Base-by-base conservation (phyloP, 2,329 filamentous ascomycete species). In the Fusarium chuoi region DNA sequence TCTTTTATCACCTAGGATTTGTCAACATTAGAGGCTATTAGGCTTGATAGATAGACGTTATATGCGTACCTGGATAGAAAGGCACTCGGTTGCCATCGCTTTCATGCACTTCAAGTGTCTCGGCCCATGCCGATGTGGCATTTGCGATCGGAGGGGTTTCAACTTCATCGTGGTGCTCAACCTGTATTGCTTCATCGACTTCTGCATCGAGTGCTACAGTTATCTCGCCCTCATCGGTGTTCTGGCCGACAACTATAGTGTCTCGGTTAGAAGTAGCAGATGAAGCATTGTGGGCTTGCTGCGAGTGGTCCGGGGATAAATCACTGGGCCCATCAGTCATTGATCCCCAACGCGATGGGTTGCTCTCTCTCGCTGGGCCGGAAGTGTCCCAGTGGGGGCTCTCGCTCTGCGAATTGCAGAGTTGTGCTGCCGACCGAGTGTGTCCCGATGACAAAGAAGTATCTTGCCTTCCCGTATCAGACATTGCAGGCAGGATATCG, bases 121-220 rank as follows among this genome's bases (percentile, higher is more conserved):
- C 51, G 7, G 51, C 51, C 36, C 36, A 55, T 41, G 51, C 51
- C 0, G 51, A 55, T 55, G 26, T 55, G 7, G 26, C 24, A 20
- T 55, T 55, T 26, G 35, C 36, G 9, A 55, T 55, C 15, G 51
- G 51, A 0, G 36, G 24, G 0, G 14, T 41, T 9, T 26, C 18
- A 4, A 6, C 3, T 41, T 28, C 22, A 30, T 17, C 9, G 5
- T 3, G 20, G 6, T 0, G 7, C 20, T 10, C 51, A 13, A 0
- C 8, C 6, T 42, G 36, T 13, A 20, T 28, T 20, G 9, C 7
- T 12, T 41, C 58, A 14, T 35, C 18, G 20, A 18, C 26, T 1
- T 54, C 7, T 42, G n/a, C 13, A 13, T 18, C 28, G 8, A 33
- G 2, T 28, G 17, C 28, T 42, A 18, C 36, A 14, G 11, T 38